phyloP scores from a whole-genome alignment of 257 asterid genomes.

The Haberlea rhodopensis region DNA sequence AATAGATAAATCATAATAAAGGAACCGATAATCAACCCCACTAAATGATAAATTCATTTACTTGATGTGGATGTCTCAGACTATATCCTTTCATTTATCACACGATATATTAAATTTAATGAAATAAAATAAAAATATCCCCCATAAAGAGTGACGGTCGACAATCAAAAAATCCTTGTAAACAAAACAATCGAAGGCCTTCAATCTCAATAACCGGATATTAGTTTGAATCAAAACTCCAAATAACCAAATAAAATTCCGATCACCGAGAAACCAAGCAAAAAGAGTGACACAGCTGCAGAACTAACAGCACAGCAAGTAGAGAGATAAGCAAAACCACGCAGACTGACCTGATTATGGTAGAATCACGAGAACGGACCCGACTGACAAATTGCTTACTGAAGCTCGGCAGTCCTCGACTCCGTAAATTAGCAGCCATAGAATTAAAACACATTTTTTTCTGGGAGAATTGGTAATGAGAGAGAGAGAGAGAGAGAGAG shows the following conservation, averaged over 20 bases:
- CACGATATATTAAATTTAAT: too few relatives aligned
- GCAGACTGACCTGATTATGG: neutral
- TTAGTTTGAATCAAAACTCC: neutral
- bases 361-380: neutral
- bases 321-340: neutral
- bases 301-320: neutral
- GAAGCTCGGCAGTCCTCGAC: constrained; percentile 17
- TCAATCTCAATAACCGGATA: neutral
- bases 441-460: neutral
- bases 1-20: neutral
- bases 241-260: neutral
- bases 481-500: neutral
- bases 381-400: constrained; percentile 20
- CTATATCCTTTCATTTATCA: neutral
- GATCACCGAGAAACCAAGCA: neutral
- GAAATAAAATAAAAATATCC: too few relatives aligned
- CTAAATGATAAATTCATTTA: too few relatives aligned
- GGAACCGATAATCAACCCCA: neutral
- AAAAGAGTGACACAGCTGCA: neutral
- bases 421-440: constrained; percentile 25
- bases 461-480: neutral
- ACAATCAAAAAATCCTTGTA: neutral
- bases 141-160: neutral
- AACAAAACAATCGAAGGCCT: neutral
- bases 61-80: neutral